These are phyloP conservation scores for Metschnikowia kunwiensis DNA, from an alignment of 805 yeast genomes.

Conservation along the genomic window DNA sequence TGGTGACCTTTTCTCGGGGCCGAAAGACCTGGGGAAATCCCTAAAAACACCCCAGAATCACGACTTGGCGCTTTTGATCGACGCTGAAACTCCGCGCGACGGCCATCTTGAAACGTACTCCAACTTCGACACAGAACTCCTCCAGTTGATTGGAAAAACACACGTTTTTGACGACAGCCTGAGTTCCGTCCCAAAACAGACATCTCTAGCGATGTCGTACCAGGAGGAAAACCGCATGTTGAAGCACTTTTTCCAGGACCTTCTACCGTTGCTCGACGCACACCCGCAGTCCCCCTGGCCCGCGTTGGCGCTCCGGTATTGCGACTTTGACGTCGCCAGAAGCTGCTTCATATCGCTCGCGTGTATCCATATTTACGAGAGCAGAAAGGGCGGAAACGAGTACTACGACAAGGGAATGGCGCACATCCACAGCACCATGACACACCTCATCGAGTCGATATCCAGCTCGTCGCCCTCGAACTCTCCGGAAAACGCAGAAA, in stretches of 20 bases:
- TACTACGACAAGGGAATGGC: slow-evolving; percentile 51
- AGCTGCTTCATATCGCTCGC: slow-evolving; percentile 56
- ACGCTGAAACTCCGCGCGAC: too few relatives aligned
- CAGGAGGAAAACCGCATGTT: slow-evolving; percentile 54
- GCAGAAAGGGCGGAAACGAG: slow-evolving; percentile 47
- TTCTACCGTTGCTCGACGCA: slow-evolving; percentile 53
- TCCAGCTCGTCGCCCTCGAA: slow-evolving; percentile 9
- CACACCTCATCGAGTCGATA: slow-evolving; percentile 47
- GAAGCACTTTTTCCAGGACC: slow-evolving; percentile 52
- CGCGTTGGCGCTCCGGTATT: slow-evolving; percentile 52
- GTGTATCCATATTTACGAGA: slow-evolving; percentile 56
- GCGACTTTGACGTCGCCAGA: slow-evolving; percentile 56
- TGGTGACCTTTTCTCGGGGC: slow-evolving; percentile 8
- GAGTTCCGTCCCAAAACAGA: slow-evolving; percentile 3
- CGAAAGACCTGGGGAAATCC: neutral
- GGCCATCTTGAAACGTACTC: too few relatives aligned
- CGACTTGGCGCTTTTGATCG: too few relatives aligned
- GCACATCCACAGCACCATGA: slow-evolving; percentile 57
- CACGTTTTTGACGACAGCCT: slow-evolving; percentile 13
- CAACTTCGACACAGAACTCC: slow-evolving; percentile 17
- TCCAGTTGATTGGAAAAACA: slow-evolving; percentile 9
- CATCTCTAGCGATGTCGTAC: slow-evolving; percentile 27
- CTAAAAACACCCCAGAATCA: neutral
- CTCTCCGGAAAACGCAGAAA: slow-evolving; percentile 10
- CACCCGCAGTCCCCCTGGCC: slow-evolving; percentile 65